Conservation (phyloP, 2,329 filamentous ascomycete genomes). For the Aureobasidium uvarum region DNA sequence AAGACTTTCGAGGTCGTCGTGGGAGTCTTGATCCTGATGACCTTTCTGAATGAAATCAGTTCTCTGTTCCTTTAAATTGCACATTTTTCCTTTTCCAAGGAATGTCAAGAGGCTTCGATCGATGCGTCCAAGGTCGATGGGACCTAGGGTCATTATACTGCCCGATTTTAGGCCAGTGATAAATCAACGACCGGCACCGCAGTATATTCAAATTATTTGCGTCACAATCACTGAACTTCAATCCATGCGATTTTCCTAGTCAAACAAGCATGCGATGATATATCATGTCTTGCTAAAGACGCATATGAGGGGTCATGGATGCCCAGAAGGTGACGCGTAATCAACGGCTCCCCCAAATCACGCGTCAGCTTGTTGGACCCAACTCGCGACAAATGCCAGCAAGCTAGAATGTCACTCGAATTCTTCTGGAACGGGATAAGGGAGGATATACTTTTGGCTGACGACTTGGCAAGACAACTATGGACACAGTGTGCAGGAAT, state of each 20-base stretch:
- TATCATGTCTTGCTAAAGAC: neutral
- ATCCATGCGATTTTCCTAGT: too few relatives aligned
- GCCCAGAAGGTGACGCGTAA: neutral
- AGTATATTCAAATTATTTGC: too few relatives aligned
- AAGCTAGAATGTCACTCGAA: neutral
- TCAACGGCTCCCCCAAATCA: neutral
- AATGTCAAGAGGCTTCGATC: neutral
- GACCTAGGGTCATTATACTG: neutral
- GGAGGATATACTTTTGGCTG: neutral
- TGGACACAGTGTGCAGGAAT: too few relatives aligned
- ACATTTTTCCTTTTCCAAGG: neutral
- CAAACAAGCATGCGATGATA: too few relatives aligned
- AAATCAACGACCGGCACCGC: too few relatives aligned
- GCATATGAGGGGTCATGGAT: neutral
- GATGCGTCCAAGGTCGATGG: neutral
- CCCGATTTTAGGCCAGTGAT: too few relatives aligned
- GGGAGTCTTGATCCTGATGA: neutral
- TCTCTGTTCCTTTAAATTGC: neutral
- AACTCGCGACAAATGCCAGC: neutral
- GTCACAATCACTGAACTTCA: too few relatives aligned
- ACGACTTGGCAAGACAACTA: neutral
- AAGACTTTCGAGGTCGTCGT: neutral
- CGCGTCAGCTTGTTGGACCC: neutral
- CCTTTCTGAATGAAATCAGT: neutral
- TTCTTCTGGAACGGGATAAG: neutral